Percentiles rank a stretch among this genome's conserved stretches.
Conservation (phyloP, 345 rosid species). For the Populus simonii region DNA sequence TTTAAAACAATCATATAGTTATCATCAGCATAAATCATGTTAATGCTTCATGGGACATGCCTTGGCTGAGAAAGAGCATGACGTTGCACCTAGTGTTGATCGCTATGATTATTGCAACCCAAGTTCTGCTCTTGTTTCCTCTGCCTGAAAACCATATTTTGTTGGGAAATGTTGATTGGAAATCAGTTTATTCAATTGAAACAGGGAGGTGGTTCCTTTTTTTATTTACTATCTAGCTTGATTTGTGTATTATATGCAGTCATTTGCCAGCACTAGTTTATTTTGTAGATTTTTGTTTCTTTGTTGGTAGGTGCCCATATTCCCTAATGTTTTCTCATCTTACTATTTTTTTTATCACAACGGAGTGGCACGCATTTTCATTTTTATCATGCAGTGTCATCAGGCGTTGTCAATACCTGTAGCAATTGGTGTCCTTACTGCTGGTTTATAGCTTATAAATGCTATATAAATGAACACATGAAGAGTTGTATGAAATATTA, state of each 20-base stretch:
- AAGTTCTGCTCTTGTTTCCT: neutral
- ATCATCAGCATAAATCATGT: neutral
- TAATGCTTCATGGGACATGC: neutral
- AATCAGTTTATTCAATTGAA: neutral
- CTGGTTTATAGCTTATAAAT: neutral
- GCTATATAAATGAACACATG: neutral
- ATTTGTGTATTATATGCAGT: neutral
- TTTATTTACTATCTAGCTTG: neutral
- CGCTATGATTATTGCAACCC: neutral
- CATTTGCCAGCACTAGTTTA: neutral
- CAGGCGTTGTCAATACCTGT: neutral
- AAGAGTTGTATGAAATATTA: neutral
- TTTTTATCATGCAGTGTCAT: neutral
- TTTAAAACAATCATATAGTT: neutral
- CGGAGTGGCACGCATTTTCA: neutral
- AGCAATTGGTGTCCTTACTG: neutral
- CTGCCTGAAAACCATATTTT: neutral
- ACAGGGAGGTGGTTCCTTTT: neutral
- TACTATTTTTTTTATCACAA: too few species aligned
- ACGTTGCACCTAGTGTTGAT: neutral
- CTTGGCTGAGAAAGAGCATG: neutral
- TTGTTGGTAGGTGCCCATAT: neutral
- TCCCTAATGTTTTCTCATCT: neutral
- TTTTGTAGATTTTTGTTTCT: neutral
- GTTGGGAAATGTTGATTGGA: neutral